A percentile compares a stretch with the other conserved stretches of the same genome.
phyloP scores from a whole-genome alignment of 768 basidiomycete species.

The Russula sp. region DNA sequence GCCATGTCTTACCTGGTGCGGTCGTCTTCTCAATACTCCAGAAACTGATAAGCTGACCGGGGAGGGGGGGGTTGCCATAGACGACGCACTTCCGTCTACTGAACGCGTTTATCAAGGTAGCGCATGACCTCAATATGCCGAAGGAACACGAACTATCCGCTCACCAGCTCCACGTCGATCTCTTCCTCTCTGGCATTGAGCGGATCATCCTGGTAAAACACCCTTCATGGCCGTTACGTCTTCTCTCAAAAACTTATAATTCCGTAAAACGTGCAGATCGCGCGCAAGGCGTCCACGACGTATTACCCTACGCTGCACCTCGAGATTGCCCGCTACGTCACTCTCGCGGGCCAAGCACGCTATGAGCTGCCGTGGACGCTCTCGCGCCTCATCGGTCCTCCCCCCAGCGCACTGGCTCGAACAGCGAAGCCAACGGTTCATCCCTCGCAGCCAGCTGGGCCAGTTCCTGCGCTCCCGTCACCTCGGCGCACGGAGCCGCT shows the following conservation, averaged over 20 bases:
- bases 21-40: background rate
- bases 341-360: conserved; percentile 53
- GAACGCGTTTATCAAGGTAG: conserved; percentile 66
- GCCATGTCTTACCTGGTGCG: conserved; percentile 89
- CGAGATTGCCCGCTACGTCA: conserved; percentile 84
- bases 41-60: background rate
- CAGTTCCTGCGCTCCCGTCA: conserved; percentile 12
- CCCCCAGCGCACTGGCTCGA: conserved; percentile 49
- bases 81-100: conserved; percentile 83
- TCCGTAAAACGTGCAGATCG: conserved; percentile 48
- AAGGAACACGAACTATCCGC: conserved; percentile 71
- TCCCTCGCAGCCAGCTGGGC: background rate
- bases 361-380: conserved; percentile 79
- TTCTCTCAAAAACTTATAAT: background rate
- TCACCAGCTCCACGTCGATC: conserved; percentile 72
- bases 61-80: conserved; percentile 34
- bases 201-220: conserved; percentile 73
- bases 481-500: conserved; percentile 17
- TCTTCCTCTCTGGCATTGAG: conserved; percentile 89
- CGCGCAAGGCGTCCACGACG: conserved; percentile 88
- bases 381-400: conserved; percentile 69
- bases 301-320: conserved; percentile 95
- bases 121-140: conserved; percentile 56
- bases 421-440: background rate
- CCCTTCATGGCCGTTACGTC: background rate